Evolutionary conservation across 2,329 filamentous ascomycete genomes (phyloP).

Genomic region (Aspergillus brasiliensis): DNA sequence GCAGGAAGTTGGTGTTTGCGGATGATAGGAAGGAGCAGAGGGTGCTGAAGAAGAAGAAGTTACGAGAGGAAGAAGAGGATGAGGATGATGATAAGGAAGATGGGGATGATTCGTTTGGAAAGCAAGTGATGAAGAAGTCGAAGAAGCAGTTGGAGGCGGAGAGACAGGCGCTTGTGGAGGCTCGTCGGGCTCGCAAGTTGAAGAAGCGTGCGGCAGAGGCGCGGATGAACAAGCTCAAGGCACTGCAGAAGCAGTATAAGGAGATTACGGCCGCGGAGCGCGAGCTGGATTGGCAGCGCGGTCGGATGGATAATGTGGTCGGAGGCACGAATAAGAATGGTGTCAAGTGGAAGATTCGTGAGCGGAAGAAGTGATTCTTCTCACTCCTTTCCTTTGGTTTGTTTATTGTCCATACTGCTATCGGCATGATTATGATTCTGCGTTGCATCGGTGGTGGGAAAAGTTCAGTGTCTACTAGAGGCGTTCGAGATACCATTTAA

Average conservation of each 20-base stretch:
- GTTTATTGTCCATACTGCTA: not conserved
- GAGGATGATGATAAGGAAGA: slow-evolving; percentile 32
- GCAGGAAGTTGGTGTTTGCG: slow-evolving; percentile 43
- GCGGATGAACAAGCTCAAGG: slow-evolving; percentile 53
- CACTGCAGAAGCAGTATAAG: slow-evolving; percentile 55
- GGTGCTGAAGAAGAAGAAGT: slow-evolving; percentile 26
- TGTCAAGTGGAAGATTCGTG: slow-evolving; percentile 65
- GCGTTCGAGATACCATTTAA: slow-evolving; percentile 24
- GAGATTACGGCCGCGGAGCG: slow-evolving; percentile 59
- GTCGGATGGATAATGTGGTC: slow-evolving; percentile 61
- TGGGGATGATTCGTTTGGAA: slow-evolving; percentile 23
- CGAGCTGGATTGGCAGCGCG: slow-evolving; percentile 61
- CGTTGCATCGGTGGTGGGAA: slow-evolving; percentile 15
- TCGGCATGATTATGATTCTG: slow-evolving; percentile 17
- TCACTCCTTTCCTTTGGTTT: slow-evolving; percentile 9
- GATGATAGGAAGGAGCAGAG: slow-evolving; percentile 41
- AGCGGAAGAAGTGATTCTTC: slow-evolving; percentile 54
- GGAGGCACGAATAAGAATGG: slow-evolving; percentile 66
- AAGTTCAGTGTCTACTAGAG: slow-evolving; percentile 18
- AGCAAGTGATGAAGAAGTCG: slow-evolving; percentile 38
- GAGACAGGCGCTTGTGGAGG: slow-evolving; percentile 40
- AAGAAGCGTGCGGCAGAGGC: slow-evolving; percentile 53
- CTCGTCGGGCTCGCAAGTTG: slow-evolving; percentile 46
- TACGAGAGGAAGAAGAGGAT: slow-evolving; percentile 22
- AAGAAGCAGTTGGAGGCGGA: slow-evolving; percentile 49